Base-by-base conservation (phyloP, 169 alveolate genomes). In the Cryptosporidium xiaoi region DNA sequence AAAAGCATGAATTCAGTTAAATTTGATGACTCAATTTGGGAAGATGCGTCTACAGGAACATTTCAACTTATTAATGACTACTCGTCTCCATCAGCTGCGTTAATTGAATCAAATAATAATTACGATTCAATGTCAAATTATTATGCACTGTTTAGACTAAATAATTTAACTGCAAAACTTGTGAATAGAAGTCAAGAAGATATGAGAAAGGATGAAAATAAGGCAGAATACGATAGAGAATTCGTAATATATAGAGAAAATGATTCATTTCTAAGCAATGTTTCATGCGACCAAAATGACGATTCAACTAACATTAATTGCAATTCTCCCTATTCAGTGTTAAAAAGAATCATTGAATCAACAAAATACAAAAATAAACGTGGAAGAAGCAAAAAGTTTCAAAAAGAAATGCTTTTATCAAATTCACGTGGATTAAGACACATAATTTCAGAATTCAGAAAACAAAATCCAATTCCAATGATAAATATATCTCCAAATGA, bases 401-500 rank as follows among this genome's bases (percentile, higher is more conserved):
- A 56, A 15, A 40, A 62, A 12, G 87, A 77, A 24, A 77, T 77
- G 56, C 48, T 77, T 15, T 31, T 77, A 3, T 77, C 87, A n/a
- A 77, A 77, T 20, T 77, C 87, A 13, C 87, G 87, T 60, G 87
- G 87, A 15, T 29, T 77, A 20, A 53, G 87, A 2, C 87, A 77
- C 40, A 60, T 77, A 3, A 60, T 77, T 58, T 77, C 87, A 20
- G 87, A 77, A 60, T 58, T 77, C 77, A 77, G 71, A 46, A 77
- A 77, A 48, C 87, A 77, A 40, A 62, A 60, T 27, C 87, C 87
- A 18, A 16, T 77, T n/a, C 87, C 87, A 31, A 40, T 77, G 20
- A 46, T 77, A 16, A 60, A 77, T 20, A 60, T 77, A 24, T 36
- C 87, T 27, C 87, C 87, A 15, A 56, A 60, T 20, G 71, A 71